Conservation (phyloP, 2,329 filamentous ascomycete species). For the Colletotrichum falcatum region DNA sequence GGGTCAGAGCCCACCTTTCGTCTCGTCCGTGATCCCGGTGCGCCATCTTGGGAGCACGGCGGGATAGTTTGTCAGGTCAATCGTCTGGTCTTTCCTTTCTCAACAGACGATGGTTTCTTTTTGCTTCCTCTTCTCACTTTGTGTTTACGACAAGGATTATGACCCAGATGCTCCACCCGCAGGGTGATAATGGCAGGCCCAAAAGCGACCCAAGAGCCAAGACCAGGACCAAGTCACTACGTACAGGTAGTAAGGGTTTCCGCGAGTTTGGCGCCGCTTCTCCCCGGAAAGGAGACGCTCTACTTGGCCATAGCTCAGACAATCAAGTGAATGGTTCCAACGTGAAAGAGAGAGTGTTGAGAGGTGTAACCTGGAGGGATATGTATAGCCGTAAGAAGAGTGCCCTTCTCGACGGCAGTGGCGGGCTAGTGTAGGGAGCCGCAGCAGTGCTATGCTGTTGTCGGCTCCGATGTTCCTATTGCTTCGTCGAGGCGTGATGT, state of each 20-base stretch:
- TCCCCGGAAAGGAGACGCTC: neutral
- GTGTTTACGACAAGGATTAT: constrained; percentile 7
- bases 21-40: neutral
- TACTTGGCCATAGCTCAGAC: neutral
- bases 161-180: neutral
- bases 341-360: constrained; percentile 10
- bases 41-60: neutral
- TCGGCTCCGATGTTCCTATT: neutral
- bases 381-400: neutral
- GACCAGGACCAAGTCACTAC: constrained; percentile 22
- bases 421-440: neutral
- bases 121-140: neutral
- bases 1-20: neutral
- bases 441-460: constrained; percentile 23
- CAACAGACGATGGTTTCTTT: neutral
- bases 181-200: constrained; percentile 2
- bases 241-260: constrained; percentile 24
- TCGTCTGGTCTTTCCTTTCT: constrained; percentile 8
- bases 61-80: neutral
- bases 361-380: constrained; percentile 19
- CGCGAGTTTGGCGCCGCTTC: constrained; percentile 20
- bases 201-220: constrained; percentile 5
- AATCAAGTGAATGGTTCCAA: constrained; percentile 27
- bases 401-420: constrained; percentile 3
- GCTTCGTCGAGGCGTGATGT: neutral